A percentile compares a stretch with the other conserved stretches of the same genome.
These are phyloP conservation scores for Eimeria nieschulzi DNA, from an alignment of 169 alveolate species.

Conservation along the genomic window DNA sequence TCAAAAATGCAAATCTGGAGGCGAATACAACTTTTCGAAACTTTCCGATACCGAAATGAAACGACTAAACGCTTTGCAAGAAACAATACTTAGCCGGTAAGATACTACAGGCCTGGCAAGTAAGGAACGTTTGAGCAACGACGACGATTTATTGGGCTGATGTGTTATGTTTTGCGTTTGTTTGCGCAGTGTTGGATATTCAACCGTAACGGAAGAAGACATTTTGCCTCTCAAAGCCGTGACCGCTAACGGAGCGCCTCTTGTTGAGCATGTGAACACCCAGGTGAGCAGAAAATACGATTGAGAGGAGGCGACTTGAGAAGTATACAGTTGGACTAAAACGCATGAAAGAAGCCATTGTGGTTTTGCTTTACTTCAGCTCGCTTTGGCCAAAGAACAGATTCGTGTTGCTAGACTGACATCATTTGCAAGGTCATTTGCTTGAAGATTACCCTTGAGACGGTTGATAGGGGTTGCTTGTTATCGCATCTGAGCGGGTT, in stretches of 20 bases:
- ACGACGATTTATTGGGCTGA: neutral
- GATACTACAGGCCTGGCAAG: neutral
- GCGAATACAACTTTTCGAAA: slow-evolving; percentile 47
- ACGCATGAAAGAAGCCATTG: neutral
- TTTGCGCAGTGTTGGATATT: slow-evolving; percentile 63
- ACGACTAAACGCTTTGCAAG: slow-evolving; percentile 32
- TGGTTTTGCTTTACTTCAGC: slow-evolving; percentile 27
- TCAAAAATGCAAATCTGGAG: slow-evolving; percentile 60
- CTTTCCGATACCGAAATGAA: slow-evolving; percentile 50
- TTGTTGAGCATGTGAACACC: slow-evolving; percentile 59
- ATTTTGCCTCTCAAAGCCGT: slow-evolving; percentile 49
- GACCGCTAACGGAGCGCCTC: slow-evolving; percentile 25
- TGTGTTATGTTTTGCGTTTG: neutral
- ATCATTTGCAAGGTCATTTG: slow-evolving; percentile 68
- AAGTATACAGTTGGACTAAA: neutral
- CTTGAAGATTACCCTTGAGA: neutral
- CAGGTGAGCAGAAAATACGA: slow-evolving; percentile 30
- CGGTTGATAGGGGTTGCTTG: neutral
- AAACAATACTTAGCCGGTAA: slow-evolving; percentile 30
- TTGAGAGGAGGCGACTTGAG: too few relatives aligned
- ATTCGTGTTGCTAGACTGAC: slow-evolving; percentile 69
- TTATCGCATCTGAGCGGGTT: neutral
- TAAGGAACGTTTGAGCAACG: neutral
- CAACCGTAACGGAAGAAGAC: slow-evolving; percentile 36
- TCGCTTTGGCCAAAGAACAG: slow-evolving; percentile 54